A percentile compares a stretch with the other conserved stretches of the same genome.
phyloP scores from a whole-genome alignment of 352 stramenopile genomes.

The Phytophthora kernoviae region DNA sequence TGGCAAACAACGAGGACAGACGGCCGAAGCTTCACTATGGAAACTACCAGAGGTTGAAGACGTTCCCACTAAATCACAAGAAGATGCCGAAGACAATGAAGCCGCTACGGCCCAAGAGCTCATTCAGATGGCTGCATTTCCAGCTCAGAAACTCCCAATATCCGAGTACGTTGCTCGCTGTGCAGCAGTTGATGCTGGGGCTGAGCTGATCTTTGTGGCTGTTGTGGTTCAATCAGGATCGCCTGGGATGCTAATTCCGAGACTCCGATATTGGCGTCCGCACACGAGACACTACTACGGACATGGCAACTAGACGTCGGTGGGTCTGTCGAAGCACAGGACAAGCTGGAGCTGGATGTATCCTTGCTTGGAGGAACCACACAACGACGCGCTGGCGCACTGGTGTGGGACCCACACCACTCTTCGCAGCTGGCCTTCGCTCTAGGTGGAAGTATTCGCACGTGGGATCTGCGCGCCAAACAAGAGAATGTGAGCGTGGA shows the following conservation, averaged over 20 bases:
- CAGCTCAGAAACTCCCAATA: slow-evolving; percentile 48
- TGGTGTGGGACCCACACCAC: slow-evolving; percentile 89
- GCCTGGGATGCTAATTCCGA: slow-evolving; percentile 42
- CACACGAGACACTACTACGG: slow-evolving; percentile 50
- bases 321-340: slow-evolving; percentile 33
- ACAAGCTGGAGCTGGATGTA: slow-evolving; percentile 59
- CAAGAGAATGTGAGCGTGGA: slow-evolving; percentile 48
- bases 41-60: slow-evolving; percentile 35
- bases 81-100: slow-evolving; percentile 12
- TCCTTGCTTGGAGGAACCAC: slow-evolving; percentile 43
- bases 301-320: slow-evolving; percentile 59
- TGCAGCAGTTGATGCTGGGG: not conserved
- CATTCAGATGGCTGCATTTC: slow-evolving; percentile 38
- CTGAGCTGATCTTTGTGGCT: not conserved
- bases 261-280: slow-evolving; percentile 36
- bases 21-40: slow-evolving; percentile 53
- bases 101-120: slow-evolving; percentile 28
- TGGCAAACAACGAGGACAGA: slow-evolving; percentile 45
- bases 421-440: slow-evolving; percentile 65
- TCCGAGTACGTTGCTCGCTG: slow-evolving; percentile 36
- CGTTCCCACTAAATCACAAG: not conserved
- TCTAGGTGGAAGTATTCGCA: slow-evolving; percentile 63
- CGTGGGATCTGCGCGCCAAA: slow-evolving; percentile 74
- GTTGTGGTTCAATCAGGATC: slow-evolving; percentile 28
- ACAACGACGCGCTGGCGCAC: slow-evolving; percentile 27